Conservation (phyloP, 179 eudicot species). For the Nepenthes alata region DNA sequence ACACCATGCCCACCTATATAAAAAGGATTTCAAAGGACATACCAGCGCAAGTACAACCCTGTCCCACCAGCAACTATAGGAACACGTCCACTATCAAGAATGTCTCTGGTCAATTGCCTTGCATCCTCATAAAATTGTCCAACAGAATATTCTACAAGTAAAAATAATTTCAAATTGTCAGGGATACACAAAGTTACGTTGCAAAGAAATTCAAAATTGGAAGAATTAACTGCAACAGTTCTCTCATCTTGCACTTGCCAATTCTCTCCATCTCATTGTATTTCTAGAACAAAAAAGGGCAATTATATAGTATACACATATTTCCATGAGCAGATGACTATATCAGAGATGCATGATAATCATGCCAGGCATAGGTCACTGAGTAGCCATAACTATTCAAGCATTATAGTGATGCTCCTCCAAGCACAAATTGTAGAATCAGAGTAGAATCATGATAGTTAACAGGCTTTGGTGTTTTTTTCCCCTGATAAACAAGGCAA, state of each 20-base stretch:
- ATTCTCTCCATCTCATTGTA: conserved; percentile 1
- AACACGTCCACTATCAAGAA: conserved; percentile 64
- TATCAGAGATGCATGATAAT: no score
- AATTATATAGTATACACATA: no score
- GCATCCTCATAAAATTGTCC: conserved; percentile 89
- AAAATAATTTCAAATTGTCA: not conserved
- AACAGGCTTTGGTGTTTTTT: no score
- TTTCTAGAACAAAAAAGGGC: conserved; percentile 6
- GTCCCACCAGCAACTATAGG: conserved; percentile 94
- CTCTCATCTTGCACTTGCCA: not conserved
- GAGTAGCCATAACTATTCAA: no score
- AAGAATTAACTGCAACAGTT: not conserved
- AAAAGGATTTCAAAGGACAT: conserved; percentile 12
- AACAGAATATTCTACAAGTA: conserved; percentile 62
- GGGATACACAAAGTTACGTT: not conserved
- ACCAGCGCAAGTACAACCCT: conserved; percentile 94
- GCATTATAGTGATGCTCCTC: no score
- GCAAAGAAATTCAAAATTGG: conserved; percentile 1
- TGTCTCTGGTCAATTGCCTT: conserved; percentile 67
- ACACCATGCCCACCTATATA: not conserved
- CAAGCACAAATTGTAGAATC: no score
- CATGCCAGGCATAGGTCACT: no score
- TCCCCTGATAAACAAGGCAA: no score
- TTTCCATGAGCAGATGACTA: no score
- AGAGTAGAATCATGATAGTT: no score